Evolutionary conservation across 768 basidiomycete genomes (phyloP), one percentile per base, ranked within the genome.

Genomic region (button mushroom (Agaricus bisporus)): DNA sequence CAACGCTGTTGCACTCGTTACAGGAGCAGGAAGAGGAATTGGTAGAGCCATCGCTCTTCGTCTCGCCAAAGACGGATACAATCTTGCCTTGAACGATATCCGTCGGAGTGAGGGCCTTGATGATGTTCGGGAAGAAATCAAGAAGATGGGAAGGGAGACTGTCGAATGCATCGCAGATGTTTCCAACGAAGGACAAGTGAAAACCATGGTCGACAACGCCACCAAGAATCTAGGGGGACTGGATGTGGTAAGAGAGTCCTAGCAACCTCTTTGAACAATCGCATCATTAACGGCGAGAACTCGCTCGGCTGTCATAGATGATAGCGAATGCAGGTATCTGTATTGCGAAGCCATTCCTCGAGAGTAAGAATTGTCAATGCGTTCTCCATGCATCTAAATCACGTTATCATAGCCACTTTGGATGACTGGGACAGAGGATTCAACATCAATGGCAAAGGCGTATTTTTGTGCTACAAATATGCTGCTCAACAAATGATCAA

Each of bases 401-500:
- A 8, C 32, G 18, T 15, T 35, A 11, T 53, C 1, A 26, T n/a
- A 73, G 78, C 70, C 3, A 61, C 63, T 2, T 44, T 68, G 2
- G 66, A 72, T 7, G 65, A 71, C 0, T 76, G 68, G 71, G 72
- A 83, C 59, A 65, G 61, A 61, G 39, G 67, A 5, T 66, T 77
- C 56, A 67, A 72, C 4, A 67, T 85, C 59, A 86, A 86, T 59
- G 70, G 75, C 55, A 74, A 78, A 51, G 83, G 82, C 29, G 67
- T 74, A 3, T 83, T 80, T 67, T 72, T 80, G 56, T 85, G 81
- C 61, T 85, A 85, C 41, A 81, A 84, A 50, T 72, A 83, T 55
- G 85, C 83, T 2, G 83, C 80, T 18, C 68, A 68, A 51, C 76
- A 79, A 58, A 86, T 86, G 85, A 66, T 66, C n/a, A 70, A 83